A percentile compares a stretch with the other conserved stretches of the same genome.
phyloP scores from a whole-genome alignment of 805 yeast species.

The Candida nanaspora region DNA sequence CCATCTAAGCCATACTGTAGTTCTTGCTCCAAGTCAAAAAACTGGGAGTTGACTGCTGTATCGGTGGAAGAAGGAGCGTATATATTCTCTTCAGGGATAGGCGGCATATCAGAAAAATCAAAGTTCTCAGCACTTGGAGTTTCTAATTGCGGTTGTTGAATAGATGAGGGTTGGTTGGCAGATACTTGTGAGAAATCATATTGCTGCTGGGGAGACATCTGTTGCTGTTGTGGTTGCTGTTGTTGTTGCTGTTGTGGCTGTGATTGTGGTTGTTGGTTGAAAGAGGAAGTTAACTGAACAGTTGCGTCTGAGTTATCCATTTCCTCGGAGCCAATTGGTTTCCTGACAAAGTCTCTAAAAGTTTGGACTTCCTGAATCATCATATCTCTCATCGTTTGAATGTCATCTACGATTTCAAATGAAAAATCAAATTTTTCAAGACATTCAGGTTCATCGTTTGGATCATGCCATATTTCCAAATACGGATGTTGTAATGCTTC shows the following conservation, averaged over 20 bases:
- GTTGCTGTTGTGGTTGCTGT: slow-evolving; percentile 8
- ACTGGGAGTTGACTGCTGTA: slow-evolving; percentile 18
- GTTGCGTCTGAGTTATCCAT: slow-evolving; percentile 18
- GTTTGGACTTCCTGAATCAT: slow-evolving; percentile 72
- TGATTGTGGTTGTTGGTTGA: slow-evolving; percentile 9
- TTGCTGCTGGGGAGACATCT: slow-evolving; percentile 13
- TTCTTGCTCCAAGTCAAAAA: slow-evolving; percentile 53
- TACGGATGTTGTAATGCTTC: slow-evolving; percentile 89
- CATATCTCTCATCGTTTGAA: slow-evolving; percentile 66
- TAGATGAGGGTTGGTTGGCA: slow-evolving; percentile 6
- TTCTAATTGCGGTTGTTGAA: slow-evolving; percentile 19
- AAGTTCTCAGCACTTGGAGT: slow-evolving; percentile 39
- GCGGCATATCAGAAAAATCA: slow-evolving; percentile 44
- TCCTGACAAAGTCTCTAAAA: slow-evolving; percentile 76
- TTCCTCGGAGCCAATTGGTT: slow-evolving; percentile 52
- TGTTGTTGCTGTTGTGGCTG: slow-evolving; percentile 7
- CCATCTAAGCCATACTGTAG: slow-evolving; percentile 64
- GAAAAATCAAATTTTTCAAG: slow-evolving; percentile 76
- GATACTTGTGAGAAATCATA: slow-evolving; percentile 4
- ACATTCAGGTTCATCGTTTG: slow-evolving; percentile 84
- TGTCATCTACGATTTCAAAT: slow-evolving; percentile 79
- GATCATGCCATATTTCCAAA: slow-evolving; percentile 85
- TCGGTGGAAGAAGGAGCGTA: no score
- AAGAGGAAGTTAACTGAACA: slow-evolving; percentile 6
- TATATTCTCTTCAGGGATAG: slow-evolving; percentile 47